These are phyloP conservation scores for Zygoascus hellenicus DNA, from an alignment of 1,139 yeast genomes.

Conservation along the genomic window DNA sequence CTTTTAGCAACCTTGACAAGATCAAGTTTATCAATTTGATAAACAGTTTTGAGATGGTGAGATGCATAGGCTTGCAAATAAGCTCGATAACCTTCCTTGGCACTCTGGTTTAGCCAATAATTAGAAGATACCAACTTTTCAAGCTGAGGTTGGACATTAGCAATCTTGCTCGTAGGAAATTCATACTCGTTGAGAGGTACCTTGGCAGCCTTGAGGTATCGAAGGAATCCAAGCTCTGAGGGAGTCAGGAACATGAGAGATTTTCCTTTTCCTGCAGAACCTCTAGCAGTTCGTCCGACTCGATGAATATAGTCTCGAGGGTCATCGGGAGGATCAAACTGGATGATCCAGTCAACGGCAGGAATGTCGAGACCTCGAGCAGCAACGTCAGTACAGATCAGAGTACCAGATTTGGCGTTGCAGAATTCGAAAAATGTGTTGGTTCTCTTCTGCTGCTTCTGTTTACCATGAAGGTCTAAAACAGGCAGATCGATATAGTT, in stretches of 20 bases:
- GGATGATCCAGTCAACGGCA: conserved; percentile 95
- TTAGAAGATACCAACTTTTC: conserved; percentile 87
- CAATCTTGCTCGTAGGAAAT: conserved; percentile 88
- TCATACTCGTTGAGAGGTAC: conserved; percentile 96
- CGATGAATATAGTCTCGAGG: conserved; percentile 97
- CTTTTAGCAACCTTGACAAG: conserved; percentile 91
- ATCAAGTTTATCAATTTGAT: conserved; percentile 91
- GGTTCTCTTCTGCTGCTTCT: conserved; percentile 96
- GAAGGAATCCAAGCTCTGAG: conserved; percentile 84
- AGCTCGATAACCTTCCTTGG: conserved; percentile 95
- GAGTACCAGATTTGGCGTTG: conserved; percentile 89
- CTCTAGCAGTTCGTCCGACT: conserved; percentile 98
- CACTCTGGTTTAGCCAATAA: conserved; percentile 90
- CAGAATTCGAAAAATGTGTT: conserved; percentile 97
- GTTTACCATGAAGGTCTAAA: conserved; percentile 92
- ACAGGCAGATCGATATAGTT: conserved; percentile 96
- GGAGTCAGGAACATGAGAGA: conserved; percentile 94
- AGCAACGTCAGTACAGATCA: conserved; percentile 95
- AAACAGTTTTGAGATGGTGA: conserved; percentile 91
- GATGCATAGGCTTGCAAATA: conserved; percentile 96
- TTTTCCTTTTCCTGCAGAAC: conserved; percentile 84
- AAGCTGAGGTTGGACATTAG: conserved; percentile 90
- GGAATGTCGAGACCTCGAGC: conserved; percentile 98
- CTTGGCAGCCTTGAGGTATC: conserved; percentile 92
- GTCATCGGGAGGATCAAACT: conserved; percentile 98